These are phyloP conservation scores for Flaveria floridana DNA, from an alignment of 140 eudicot species.

Conservation along the genomic window DNA sequence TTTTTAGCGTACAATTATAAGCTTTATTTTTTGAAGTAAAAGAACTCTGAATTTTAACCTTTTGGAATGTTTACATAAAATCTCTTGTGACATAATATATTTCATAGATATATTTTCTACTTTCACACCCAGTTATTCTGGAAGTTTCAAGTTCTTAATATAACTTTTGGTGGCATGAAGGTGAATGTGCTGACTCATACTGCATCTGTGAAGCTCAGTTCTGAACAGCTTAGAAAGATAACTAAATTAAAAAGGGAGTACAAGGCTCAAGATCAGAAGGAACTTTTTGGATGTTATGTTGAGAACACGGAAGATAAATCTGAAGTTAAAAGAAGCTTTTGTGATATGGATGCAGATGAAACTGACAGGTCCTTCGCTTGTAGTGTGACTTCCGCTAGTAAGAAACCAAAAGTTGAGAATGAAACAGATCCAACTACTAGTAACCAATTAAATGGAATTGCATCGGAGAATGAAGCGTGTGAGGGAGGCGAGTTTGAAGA, in stretches of 20 bases:
- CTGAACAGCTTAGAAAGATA: conserved; percentile 10
- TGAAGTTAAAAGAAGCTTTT: neutral
- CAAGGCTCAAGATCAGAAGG: conserved; percentile 45
- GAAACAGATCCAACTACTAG: conserved; percentile 16
- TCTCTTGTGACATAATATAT: neutral
- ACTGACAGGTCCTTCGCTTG: neutral
- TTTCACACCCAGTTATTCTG: neutral
- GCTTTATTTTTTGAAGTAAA: neutral
- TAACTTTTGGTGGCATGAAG: conserved; percentile 34
- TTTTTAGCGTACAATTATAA: neutral
- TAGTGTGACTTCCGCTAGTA: neutral
- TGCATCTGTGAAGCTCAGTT: conserved; percentile 24
- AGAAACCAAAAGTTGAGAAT: neutral
- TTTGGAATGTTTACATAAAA: neutral
- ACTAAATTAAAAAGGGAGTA: conserved; percentile 31
- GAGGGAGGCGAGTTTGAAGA: conserved; percentile 13
- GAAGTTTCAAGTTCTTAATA: neutral
- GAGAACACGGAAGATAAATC: neutral
- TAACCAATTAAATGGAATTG: conserved; percentile 10
- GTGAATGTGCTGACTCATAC: conserved; percentile 63
- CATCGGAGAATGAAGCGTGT: conserved; percentile 8
- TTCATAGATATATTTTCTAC: neutral
- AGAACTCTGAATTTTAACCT: neutral
- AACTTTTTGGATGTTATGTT: conserved; percentile 23
- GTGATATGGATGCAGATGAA: conserved; percentile 10